phyloP scores from a whole-genome alignment of 2,329 filamentous ascomycete genomes.

The Nemania sp. region DNA sequence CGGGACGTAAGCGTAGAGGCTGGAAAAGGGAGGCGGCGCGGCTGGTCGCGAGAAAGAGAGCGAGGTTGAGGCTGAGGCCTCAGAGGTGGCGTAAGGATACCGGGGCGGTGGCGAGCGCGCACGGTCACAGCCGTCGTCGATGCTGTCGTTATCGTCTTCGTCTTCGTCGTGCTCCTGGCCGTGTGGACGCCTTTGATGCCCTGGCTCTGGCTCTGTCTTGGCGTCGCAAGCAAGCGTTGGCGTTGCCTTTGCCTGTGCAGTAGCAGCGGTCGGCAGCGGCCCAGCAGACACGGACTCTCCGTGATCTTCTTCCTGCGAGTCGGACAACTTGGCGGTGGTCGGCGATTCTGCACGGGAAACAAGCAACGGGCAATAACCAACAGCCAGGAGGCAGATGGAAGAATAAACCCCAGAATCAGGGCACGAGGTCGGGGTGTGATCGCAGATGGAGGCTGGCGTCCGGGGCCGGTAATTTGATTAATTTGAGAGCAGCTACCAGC shows the following conservation, averaged over 20 bases:
- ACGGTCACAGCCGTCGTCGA: slow-evolving; percentile 33
- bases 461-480: slow-evolving; percentile 30
- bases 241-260: slow-evolving; percentile 20
- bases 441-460: slow-evolving; percentile 29
- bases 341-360: neutral
- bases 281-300: slow-evolving; percentile 50
- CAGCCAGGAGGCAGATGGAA: neutral
- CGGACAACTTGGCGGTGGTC: slow-evolving; percentile 53
- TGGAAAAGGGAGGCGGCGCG: slow-evolving; percentile 62
- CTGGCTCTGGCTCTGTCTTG: slow-evolving; percentile 37
- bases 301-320: slow-evolving; percentile 48
- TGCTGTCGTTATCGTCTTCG: neutral
- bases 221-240: slow-evolving; percentile 25
- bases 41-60: slow-evolving; percentile 45
- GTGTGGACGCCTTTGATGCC: neutral
- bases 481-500: slow-evolving; percentile 21
- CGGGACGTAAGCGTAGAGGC: slow-evolving; percentile 53
- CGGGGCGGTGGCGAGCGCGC: slow-evolving; percentile 60
- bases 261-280: slow-evolving; percentile 36
- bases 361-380: neutral
- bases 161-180: neutral
- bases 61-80: slow-evolving; percentile 53
- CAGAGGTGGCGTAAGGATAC: slow-evolving; percentile 63
- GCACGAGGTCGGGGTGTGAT: slow-evolving; percentile 17
- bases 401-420: slow-evolving; percentile 2